Base-by-base conservation (phyloP, 2,329 filamentous ascomycete genomes). In the Fusarium mundagurra region DNA sequence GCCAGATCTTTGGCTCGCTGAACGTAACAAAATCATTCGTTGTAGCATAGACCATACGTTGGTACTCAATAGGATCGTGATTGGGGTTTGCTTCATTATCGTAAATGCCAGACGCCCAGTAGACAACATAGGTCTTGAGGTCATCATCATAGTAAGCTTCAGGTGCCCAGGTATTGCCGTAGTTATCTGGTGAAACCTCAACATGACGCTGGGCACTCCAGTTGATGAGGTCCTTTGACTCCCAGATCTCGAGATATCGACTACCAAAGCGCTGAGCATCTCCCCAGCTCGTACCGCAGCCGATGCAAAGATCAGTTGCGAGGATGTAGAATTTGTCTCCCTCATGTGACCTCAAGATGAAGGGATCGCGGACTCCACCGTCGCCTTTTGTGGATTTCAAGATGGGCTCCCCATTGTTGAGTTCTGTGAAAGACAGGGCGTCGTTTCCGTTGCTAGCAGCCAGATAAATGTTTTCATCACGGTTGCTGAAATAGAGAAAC, bases 111-210 rank as follows among this genome's bases (percentile, higher is more conserved):
- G 80, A 82, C 1, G 81, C 81, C 86, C 86, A 88, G 74, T 85
- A 88, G 14, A 85, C 83, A 18, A 84, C 59, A 50, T 87, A 88
- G 3, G 80, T 76, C 16, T 83, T 81, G 7, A 85, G 78, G 0
- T 79, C 79, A 0, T 83, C 77, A 38, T 88, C 86, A 45, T 84
- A 88, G 73, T 85, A 87, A 0, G 86, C 86, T 53, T 88, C 86
- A 0, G 86, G 86, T 2, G 86, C 86, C 86, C 86, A 88, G 1
- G 87, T 88, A 60, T 86, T 89, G 14, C 86, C 87, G 2, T 86
- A 87, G 0, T 81, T 85, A 4, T 80, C 71, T 0, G 86, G 86
- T 1, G 86, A 87, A 0, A 88, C 85, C 10, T 83, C 79, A 27
- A 87, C 80, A 45, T 87, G 86, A 20, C 86, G 83, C 72, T 89